A percentile compares a stretch with the other conserved stretches of the same genome.
These are phyloP conservation scores for Corinectria fuckeliana DNA, from an alignment of 2,329 filamentous ascomycete species.

Conservation along the genomic window DNA sequence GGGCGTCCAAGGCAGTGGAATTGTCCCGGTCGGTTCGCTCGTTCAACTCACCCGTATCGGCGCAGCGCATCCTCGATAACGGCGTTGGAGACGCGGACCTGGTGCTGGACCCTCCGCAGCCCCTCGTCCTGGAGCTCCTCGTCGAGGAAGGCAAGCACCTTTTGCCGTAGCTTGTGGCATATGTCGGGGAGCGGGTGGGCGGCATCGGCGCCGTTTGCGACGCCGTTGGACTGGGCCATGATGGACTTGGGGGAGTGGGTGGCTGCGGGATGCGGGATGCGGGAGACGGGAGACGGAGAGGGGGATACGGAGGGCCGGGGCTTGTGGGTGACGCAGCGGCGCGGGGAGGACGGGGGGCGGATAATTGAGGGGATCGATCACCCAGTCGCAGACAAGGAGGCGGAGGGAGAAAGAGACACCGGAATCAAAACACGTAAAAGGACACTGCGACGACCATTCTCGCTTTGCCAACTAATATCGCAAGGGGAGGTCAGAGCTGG, in stretches of 20 bases:
- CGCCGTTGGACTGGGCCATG: conserved; percentile 17
- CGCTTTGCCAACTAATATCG: not conserved
- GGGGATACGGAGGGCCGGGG: not conserved
- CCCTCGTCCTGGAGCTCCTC: conserved; percentile 62
- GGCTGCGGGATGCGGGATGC: not conserved
- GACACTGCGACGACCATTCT: not conserved
- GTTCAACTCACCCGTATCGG: conserved; percentile 69
- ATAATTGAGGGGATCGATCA: too few relatives aligned
- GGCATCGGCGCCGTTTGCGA: conserved; percentile 18
- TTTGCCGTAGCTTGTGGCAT: conserved; percentile 61
- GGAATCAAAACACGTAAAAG: not conserved
- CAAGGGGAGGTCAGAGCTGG: not conserved
- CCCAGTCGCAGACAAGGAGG: not conserved
- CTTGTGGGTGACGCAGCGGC: too few relatives aligned
- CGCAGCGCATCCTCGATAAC: conserved; percentile 79
- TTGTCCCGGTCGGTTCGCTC: conserved; percentile 6
- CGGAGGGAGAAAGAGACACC: too few relatives aligned
- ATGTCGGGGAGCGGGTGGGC: conserved; percentile 45
- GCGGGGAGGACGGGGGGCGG: too few relatives aligned
- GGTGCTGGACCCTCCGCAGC: conserved; percentile 71
- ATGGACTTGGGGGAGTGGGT: too few relatives aligned
- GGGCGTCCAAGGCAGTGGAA: not conserved
- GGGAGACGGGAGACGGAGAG: not conserved
- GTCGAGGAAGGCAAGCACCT: conserved; percentile 70
- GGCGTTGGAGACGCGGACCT: conserved; percentile 73